Conservation (phyloP, 2,329 filamentous ascomycete species). For the Fusarium avenaceum region DNA sequence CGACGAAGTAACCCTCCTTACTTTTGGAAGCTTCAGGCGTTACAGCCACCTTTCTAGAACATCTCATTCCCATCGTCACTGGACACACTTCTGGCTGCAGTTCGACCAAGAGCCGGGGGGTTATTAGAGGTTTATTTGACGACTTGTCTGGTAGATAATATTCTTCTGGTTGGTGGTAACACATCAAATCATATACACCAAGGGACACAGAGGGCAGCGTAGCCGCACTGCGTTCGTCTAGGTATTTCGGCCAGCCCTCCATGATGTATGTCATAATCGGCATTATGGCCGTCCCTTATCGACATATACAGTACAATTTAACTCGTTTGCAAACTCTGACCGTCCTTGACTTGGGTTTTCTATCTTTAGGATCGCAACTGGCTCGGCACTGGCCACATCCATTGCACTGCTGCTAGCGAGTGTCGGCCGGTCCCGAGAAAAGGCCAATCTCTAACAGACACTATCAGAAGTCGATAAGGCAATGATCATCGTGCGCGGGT, state of each 20-base stretch:
- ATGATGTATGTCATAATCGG: background rate
- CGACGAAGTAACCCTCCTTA: constrained; percentile 25
- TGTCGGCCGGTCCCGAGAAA: constrained; percentile 47
- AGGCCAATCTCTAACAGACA: constrained; percentile 29
- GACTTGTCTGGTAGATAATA: constrained; percentile 11
- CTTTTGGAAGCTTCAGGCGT: constrained; percentile 27
- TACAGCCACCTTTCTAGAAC: constrained; percentile 43
- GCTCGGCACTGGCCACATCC: constrained; percentile 37
- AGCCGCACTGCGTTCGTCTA: constrained; percentile 8
- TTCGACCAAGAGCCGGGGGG: constrained; percentile 3
- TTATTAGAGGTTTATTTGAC: constrained; percentile 17
- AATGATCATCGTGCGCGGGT: constrained; percentile 44
- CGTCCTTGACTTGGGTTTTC: constrained; percentile 25
- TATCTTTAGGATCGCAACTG: constrained; percentile 17
- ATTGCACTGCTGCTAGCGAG: constrained; percentile 38
- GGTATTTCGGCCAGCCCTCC: background rate
- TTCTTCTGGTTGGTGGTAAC: constrained; percentile 21
- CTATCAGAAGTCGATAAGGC: constrained; percentile 34
- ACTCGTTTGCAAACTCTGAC: constrained; percentile 1
- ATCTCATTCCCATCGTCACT: constrained; percentile 17
- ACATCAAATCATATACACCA: constrained; percentile 19
- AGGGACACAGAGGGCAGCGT: constrained; percentile 9
- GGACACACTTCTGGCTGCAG: constrained; percentile 16
- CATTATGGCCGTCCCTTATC: constrained; percentile 7
- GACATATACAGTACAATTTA: background rate